Evolutionary conservation across 2,329 filamentous ascomycete species (phyloP).

Genomic region (Thelonectria rubi): DNA sequence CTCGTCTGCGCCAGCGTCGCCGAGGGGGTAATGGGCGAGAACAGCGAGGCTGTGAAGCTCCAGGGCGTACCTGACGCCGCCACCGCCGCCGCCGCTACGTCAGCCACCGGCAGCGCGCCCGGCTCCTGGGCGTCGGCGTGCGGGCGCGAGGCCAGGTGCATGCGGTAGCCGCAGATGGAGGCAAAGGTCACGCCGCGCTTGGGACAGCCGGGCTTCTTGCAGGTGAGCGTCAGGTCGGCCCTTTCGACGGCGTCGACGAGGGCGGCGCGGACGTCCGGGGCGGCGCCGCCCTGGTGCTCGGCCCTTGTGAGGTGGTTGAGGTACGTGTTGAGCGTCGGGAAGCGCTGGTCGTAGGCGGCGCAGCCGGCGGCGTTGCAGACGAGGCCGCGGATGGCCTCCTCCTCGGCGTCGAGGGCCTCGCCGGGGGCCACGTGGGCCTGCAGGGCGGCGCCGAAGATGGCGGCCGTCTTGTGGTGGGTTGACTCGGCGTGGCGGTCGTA

Average conservation of each 20-base stretch:
- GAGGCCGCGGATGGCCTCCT: conserved; percentile 29
- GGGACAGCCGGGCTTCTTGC: background rate
- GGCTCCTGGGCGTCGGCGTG: background rate
- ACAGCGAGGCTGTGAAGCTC: background rate
- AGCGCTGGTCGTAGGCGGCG: conserved; percentile 2
- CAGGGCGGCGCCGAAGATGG: conserved; percentile 20
- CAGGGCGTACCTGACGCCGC: conserved; percentile 4
- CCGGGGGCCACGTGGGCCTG: background rate
- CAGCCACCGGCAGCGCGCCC: too few relatives aligned
- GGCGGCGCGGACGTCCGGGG: background rate
- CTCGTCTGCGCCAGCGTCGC: background rate
- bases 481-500: conserved; percentile 28
- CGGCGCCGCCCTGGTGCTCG: conserved; percentile 19
- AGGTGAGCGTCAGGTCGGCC: background rate
- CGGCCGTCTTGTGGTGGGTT: conserved; percentile 21
- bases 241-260: background rate
- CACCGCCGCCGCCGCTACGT: too few relatives aligned
- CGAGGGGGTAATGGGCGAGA: conserved; percentile 21
- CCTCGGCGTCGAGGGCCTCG: conserved; percentile 22
- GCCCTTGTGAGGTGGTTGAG: conserved; percentile 25
- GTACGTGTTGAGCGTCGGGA: conserved; percentile 17
- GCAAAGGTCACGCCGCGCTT: conserved; percentile 2
- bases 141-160: conserved; percentile 1
- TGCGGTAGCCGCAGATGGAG: background rate
- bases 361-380: conserved; percentile 33